Conservation (phyloP, 768 basidiomycete genomes). For the Kwoniella bestiolae region DNA sequence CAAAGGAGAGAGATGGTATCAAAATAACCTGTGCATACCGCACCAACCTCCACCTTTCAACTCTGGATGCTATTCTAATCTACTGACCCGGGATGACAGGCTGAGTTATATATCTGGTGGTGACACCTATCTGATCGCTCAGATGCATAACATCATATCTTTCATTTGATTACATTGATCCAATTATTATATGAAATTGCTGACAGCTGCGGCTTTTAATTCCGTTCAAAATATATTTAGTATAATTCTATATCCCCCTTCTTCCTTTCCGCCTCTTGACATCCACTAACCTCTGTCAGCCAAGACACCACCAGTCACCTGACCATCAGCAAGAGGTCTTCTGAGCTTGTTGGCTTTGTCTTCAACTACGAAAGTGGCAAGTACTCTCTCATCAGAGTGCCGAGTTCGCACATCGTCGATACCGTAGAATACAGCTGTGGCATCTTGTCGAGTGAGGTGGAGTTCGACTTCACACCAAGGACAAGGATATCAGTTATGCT, state of each 20-base stretch:
- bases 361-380: slow-evolving; percentile 32
- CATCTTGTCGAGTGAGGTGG: slow-evolving; percentile 60
- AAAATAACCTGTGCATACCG: no score
- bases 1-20: no score
- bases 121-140: no score
- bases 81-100: no score
- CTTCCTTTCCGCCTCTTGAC: neutral
- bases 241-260: no score
- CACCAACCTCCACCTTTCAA: no score
- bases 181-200: no score
- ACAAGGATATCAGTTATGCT: no score
- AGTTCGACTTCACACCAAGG: no score
- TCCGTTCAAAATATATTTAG: neutral
- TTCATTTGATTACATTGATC: no score
- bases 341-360: slow-evolving; percentile 61
- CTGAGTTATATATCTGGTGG: no score
- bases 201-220: neutral
- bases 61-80: no score
- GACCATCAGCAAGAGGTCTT: slow-evolving; percentile 63
- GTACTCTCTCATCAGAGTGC: slow-evolving; percentile 15
- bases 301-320: slow-evolving; percentile 60
- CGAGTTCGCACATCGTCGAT: slow-evolving; percentile 59
- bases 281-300: slow-evolving; percentile 1
- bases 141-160: neutral
- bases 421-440: slow-evolving; percentile 65